Conservation (phyloP, 176 grass and related monocot species). For the Aegilops tauschii region DNA sequence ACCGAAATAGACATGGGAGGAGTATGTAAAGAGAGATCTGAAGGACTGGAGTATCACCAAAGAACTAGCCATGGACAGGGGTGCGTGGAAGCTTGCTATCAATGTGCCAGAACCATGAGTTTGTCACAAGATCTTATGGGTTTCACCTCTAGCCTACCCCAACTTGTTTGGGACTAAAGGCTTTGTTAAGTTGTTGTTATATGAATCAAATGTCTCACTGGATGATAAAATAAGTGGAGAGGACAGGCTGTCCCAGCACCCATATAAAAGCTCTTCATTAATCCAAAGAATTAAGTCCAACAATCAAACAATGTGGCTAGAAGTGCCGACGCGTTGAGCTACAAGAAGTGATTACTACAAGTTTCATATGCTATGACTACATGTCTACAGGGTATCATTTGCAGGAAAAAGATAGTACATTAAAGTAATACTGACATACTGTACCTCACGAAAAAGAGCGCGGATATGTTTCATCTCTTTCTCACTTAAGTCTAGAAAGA, state of each 20-base stretch:
- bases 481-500: slow-evolving; percentile 87
- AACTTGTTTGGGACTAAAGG: too few relatives aligned
- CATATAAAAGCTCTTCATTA: slow-evolving; percentile 3
- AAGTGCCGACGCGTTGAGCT: slow-evolving; percentile 5
- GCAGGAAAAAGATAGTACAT: neutral
- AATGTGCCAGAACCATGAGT: too few relatives aligned
- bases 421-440: neutral
- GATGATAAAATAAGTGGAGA: slow-evolving; percentile 1
- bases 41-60: too few relatives aligned
- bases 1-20: too few relatives aligned
- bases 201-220: neutral
- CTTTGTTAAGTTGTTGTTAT: neutral
- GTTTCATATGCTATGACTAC: slow-evolving; percentile 2
- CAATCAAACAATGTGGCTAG: neutral
- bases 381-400: neutral
- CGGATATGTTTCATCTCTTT: slow-evolving; percentile 78
- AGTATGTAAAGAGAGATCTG: too few relatives aligned
- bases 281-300: neutral
- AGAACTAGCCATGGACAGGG: too few relatives aligned
- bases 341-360: neutral
- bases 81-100: too few relatives aligned
- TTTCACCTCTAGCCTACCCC: too few relatives aligned
- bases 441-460: slow-evolving; percentile 77
- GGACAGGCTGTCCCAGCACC: neutral
- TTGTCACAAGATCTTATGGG: too few relatives aligned